These are phyloP conservation scores for Effrenium voratum DNA, from an alignment of 73 alveolate species.

Conservation along the genomic window DNA sequence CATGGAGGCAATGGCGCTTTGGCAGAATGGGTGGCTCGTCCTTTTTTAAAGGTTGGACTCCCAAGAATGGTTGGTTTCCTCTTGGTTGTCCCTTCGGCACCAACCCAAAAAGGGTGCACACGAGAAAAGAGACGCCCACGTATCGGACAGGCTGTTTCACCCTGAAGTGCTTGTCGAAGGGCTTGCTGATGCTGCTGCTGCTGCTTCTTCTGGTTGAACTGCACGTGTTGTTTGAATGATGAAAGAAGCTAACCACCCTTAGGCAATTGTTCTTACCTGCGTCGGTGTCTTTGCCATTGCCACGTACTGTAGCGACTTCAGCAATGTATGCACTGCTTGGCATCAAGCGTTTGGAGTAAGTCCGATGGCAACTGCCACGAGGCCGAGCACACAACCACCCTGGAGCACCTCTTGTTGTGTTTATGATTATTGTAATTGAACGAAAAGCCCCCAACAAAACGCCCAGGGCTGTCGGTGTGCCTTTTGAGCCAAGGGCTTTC, in stretches of 20 bases:
- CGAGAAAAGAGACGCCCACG: neutral
- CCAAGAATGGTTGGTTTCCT: neutral
- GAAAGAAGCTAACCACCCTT: no score
- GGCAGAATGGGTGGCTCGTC: neutral
- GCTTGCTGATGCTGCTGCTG: neutral
- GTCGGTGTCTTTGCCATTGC: no score
- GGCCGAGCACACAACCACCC: no score
- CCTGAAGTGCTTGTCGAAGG: neutral
- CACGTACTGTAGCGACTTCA: no score
- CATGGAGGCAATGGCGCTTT: conserved; percentile 48
- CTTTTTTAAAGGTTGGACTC: neutral
- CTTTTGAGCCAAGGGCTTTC: neutral
- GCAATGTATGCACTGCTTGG: no score
- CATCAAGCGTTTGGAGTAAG: no score
- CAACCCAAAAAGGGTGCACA: neutral
- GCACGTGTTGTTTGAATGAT: no score
- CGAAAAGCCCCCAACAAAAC: neutral
- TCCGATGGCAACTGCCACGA: no score
- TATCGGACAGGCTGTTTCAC: neutral
- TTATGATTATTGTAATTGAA: neutral
- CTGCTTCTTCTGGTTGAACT: no score
- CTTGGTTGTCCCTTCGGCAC: neutral
- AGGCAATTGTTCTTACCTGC: no score
- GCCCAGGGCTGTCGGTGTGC: neutral
- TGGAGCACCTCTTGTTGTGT: neutral